These are phyloP conservation scores for Mucor velutinosus DNA, from an alignment of 371 early-diverging fungal species.

Conservation along the genomic window DNA sequence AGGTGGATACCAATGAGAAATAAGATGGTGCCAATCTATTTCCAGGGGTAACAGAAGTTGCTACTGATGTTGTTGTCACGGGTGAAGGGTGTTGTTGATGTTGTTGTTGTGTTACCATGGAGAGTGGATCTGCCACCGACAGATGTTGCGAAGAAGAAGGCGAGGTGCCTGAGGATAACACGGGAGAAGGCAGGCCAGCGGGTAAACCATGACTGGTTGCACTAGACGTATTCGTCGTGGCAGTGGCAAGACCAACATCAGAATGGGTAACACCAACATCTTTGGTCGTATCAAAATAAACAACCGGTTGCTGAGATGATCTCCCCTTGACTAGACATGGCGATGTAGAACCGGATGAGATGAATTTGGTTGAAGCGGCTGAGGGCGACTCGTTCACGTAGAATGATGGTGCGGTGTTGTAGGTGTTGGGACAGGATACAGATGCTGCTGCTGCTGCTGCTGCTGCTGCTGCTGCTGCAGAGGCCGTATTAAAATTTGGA, in stretches of 20 bases:
- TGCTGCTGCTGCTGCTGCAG: background rate
- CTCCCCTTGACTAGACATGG: background rate
- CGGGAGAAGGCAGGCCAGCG: background rate
- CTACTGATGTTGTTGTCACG: slow-evolving; percentile 4
- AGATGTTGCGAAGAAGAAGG: background rate
- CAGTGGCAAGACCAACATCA: background rate
- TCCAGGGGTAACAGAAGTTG: slow-evolving; percentile 13
- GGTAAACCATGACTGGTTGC: background rate
- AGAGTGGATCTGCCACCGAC: background rate
- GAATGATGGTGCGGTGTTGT: background rate
- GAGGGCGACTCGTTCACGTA: background rate
- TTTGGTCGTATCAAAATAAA: background rate
- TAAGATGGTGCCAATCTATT: slow-evolving; percentile 19
- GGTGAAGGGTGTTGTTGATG: background rate
- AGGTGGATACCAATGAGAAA: slow-evolving; percentile 2
- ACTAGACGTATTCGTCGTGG: background rate
- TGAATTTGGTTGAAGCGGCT: background rate
- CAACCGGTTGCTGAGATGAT: background rate
- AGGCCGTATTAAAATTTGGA: slow-evolving; percentile 14
- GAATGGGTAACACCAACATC: background rate
- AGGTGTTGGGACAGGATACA: background rate
- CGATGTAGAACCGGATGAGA: background rate
- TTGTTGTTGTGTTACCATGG: background rate
- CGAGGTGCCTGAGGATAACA: background rate
- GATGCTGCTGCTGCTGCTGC: slow-evolving; percentile 1